Conservation (phyloP, 306 rosid species). For the Vigna unguiculata region DNA sequence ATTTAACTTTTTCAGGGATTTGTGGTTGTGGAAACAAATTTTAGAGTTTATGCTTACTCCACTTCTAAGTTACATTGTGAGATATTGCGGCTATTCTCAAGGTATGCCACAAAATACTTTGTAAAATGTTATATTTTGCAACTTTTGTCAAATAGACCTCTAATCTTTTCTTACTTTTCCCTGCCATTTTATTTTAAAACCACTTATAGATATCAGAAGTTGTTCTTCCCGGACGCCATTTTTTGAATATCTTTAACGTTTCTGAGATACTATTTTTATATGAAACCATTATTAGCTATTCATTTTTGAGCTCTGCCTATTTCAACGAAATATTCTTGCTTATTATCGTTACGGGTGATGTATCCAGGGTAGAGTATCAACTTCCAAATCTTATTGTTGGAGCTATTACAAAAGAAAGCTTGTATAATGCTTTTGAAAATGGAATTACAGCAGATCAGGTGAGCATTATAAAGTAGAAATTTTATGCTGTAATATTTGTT, state of each 20-base stretch:
- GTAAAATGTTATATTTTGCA: conserved; percentile 30
- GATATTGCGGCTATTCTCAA: conserved; percentile 87
- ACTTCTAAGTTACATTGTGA: conserved; percentile 90
- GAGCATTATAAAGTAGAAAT: conserved; percentile 38
- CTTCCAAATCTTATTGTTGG: conserved; percentile 98
- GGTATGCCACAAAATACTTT: conserved; percentile 55
- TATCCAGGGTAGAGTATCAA: conserved; percentile 89
- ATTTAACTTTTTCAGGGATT: conserved; percentile 64
- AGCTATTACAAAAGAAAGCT: conserved; percentile 96
- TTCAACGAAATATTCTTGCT: conserved; percentile 35
- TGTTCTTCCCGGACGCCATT: conserved; percentile 23
- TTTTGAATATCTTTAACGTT: conserved; percentile 23
- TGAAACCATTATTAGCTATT: conserved; percentile 20
- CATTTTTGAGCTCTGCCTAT: conserved; percentile 25
- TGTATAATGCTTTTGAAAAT: conserved; percentile 91
- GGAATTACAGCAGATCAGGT: conserved; percentile 90
- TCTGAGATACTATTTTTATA: conserved; percentile 1
- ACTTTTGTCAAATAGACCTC: conserved; percentile 19
- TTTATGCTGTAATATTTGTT: conserved; percentile 1
- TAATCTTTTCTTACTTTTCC: conserved; percentile 3
- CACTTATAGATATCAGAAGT: conserved; percentile 28
- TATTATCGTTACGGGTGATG: conserved; percentile 31
- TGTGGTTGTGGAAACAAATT: conserved; percentile 94
- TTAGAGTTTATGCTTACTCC: conserved; percentile 91
- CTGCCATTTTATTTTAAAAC: not conserved